Evolutionary conservation across 768 basidiomycete genomes (phyloP), one percentile per base, ranked within the genome.

Genomic region (Astraeus odoratus): DNA sequence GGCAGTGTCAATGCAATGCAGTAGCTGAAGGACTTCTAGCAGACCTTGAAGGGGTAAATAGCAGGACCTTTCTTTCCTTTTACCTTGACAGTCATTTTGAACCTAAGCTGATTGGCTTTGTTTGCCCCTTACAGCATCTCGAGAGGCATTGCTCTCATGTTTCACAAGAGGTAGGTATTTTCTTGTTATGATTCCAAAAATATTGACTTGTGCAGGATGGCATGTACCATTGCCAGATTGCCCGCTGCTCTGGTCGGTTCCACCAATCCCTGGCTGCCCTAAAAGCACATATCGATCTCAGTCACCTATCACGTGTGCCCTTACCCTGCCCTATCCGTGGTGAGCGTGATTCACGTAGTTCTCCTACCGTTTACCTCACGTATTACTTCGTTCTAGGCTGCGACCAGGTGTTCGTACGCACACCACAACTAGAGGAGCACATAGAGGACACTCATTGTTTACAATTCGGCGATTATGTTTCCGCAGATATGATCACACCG

Each of bases 271-370:
- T 26, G 16, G 24, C 20, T 3, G 53, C 48, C n/a, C 15, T 63
- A 26, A 59, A 52, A 33, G 48, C 42, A 1, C 62, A 63, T 26
- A 44, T 66, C 1, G 57, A 66, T 18, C 54, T 66, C 16, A 63
- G 62, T 22, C 62, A 63, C 31, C 7, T 63, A 23, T 64, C 62
- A 15, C 53, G 62, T 22, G 45, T 64, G 4, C 31, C 55, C n/a
- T n/a, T 63, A 8, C 33, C 26, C 18, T 63, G 62, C 44, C 64
- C 59, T 0, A 48, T 50, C 2, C 49, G 42, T n/a, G 56, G 61
- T 63, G 49, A 2, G 59, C 53, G 30, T 12, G 18, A 10, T 15
- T 26, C 10, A 2, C 6, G 15, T 7, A 5, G 42, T 5, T 16
- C n/a, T 38, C 18, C 34, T 18, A 15, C 7, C 36, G 13, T 26